A percentile compares a stretch with the other conserved stretches of the same genome.
These are phyloP conservation scores for Elaeagnus macrophylla DNA, from an alignment of 306 rosid species.

Conservation along the genomic window DNA sequence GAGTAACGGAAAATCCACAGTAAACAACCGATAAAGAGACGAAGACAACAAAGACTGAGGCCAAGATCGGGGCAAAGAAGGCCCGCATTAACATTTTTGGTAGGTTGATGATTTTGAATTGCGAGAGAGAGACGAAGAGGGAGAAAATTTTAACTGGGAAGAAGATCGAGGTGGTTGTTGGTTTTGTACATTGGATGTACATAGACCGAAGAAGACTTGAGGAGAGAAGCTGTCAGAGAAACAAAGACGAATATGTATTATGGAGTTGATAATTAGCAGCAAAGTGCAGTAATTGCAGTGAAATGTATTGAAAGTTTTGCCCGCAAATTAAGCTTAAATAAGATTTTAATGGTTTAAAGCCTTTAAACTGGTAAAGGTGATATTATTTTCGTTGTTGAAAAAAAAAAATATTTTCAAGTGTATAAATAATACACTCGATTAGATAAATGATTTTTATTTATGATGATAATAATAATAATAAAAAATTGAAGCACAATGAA, in stretches of 20 bases:
- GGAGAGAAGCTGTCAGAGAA: conserved; percentile 3
- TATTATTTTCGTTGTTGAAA: no score
- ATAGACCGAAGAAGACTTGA: conserved; percentile 6
- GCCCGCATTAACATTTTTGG: conserved; percentile 33
- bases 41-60: conserved; percentile 13
- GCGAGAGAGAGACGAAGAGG: conserved; percentile 10
- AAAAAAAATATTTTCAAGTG: no score
- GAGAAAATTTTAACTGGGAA: conserved; percentile 6
- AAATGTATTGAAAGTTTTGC: no score
- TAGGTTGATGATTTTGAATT: conserved; percentile 4
- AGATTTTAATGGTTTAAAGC: no score
- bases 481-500: no score
- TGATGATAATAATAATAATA: no score
- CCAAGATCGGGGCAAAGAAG: conserved; percentile 22
- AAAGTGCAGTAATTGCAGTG: no score
- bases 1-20: conserved; percentile 28
- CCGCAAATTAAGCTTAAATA: no score
- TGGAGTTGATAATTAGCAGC: no score
- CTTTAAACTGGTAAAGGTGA: no score
- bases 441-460: no score
- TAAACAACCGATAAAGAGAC: conserved; percentile 28
- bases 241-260: not conserved
- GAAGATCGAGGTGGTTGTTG: conserved; percentile 22
- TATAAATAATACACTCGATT: no score
- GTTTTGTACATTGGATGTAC: conserved; percentile 34